Conservation (phyloP, 2,329 filamentous ascomycete species). For the Cercospora sojina region DNA sequence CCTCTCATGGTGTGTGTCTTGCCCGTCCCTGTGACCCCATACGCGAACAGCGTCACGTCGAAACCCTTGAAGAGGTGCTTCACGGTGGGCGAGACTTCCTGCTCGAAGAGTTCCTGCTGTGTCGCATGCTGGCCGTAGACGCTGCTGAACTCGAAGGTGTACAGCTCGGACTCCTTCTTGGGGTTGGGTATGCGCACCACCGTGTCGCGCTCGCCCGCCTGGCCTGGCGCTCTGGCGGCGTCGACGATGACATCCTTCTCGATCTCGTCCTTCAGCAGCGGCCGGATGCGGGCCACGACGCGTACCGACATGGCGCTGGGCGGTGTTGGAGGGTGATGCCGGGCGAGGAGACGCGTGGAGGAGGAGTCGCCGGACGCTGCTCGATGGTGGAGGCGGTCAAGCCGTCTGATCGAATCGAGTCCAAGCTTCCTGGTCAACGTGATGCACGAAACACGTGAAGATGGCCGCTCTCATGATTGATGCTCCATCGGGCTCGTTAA, state of each 20-base stretch:
- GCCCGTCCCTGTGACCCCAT: constrained; percentile 94
- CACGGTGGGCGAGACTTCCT: constrained; percentile 84
- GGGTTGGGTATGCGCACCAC: constrained; percentile 89
- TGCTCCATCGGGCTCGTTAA: neutral
- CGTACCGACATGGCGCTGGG: constrained; percentile 58
- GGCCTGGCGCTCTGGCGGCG: constrained; percentile 58
- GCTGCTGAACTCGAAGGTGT: constrained; percentile 90
- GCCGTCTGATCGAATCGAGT: neutral
- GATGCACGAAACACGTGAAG: neutral
- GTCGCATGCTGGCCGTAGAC: constrained; percentile 80
- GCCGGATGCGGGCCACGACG: constrained; percentile 87
- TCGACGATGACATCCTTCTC: constrained; percentile 84
- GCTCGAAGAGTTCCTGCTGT: constrained; percentile 84
- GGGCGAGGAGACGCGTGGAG: neutral
- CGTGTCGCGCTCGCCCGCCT: constrained; percentile 43
- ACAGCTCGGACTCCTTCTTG: constrained; percentile 87
- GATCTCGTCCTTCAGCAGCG: constrained; percentile 79
- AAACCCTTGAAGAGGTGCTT: constrained; percentile 96
- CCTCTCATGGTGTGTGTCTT: constrained; percentile 92
- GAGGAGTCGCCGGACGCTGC: neutral
- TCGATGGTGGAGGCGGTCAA: constrained; percentile 3
- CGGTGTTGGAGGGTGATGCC: neutral
- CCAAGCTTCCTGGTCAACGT: neutral
- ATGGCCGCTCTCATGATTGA: neutral
- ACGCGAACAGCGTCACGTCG: constrained; percentile 96